Percentiles rank a stretch among this genome's conserved stretches.
Conservation (phyloP, 768 basidiomycete species). For the Ephemerocybe angulata region DNA sequence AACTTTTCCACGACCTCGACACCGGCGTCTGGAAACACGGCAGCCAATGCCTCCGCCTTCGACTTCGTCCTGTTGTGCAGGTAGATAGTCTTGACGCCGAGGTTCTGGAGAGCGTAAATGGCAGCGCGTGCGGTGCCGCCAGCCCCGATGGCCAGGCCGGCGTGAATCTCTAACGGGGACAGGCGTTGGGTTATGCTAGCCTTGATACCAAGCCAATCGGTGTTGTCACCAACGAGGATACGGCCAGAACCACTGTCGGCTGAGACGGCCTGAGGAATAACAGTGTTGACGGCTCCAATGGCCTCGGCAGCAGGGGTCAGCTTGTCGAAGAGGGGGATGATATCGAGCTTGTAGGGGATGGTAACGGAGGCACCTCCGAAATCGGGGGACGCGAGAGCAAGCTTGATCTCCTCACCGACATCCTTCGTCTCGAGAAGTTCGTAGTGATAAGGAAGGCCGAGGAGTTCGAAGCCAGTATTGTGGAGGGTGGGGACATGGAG, state of each 20-base stretch:
- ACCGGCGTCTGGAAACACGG: constrained; percentile 54
- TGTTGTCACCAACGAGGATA: constrained; percentile 87
- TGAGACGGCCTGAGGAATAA: constrained; percentile 51
- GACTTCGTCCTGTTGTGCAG: constrained; percentile 80
- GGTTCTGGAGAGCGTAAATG: constrained; percentile 75
- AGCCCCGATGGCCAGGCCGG: constrained; percentile 86
- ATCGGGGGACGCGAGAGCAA: constrained; percentile 55
- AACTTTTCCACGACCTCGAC: constrained; percentile 61
- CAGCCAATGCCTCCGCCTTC: constrained; percentile 69
- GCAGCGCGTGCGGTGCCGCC: constrained; percentile 95
- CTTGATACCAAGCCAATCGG: constrained; percentile 90
- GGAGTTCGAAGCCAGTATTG: constrained; percentile 76
- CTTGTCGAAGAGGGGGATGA: constrained; percentile 78
- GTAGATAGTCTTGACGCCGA: constrained; percentile 71
- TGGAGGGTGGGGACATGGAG: constrained; percentile 94
- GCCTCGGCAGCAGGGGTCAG: constrained; percentile 76
- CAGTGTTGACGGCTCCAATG: constrained; percentile 95
- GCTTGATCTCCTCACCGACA: constrained; percentile 63
- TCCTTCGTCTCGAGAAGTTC: constrained; percentile 67
- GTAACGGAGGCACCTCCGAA: constrained; percentile 98
- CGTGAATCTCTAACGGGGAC: constrained; percentile 33
- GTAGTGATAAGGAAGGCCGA: constrained; percentile 86
- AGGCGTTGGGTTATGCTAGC: constrained; percentile 47
- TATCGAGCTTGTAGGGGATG: constrained; percentile 90
- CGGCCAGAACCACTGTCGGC: constrained; percentile 36